Percentiles rank a stretch among this genome's conserved stretches.
Evolutionary conservation across 176 grass and related monocot genomes (phyloP).

Genomic region (Aegilops longissima): DNA sequence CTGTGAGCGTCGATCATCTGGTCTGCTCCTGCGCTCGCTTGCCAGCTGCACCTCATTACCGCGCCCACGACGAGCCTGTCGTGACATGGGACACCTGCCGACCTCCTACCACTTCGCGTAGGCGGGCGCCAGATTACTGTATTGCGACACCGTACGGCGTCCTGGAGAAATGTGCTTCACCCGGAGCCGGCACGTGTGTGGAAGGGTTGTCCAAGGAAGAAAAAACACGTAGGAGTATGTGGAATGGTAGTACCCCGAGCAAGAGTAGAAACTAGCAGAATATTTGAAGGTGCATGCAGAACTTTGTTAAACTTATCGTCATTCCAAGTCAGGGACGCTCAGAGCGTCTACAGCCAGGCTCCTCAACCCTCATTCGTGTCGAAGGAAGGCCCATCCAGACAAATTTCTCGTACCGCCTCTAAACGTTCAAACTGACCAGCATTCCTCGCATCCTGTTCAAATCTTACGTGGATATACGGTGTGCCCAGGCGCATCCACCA

Average conservation of each 20-base stretch:
- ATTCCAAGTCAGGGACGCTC: no score
- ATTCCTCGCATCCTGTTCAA: no score
- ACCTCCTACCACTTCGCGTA: not conserved
- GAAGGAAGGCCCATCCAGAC: no score
- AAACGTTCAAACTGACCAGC: no score
- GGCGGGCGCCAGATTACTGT: not conserved
- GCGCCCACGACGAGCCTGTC: not conserved
- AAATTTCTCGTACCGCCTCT: no score
- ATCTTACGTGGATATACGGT: no score
- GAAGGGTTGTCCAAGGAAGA: not conserved
- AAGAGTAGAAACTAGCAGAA: not conserved
- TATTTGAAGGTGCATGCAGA: no score
- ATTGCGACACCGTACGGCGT: not conserved
- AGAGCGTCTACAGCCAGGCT: no score
- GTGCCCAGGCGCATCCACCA: no score
- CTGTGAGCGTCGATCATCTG: conserved; percentile 7
- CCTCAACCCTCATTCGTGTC: no score
- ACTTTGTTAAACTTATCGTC: no score
- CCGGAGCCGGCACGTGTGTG: not conserved
- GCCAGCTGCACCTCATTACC: conserved; percentile 13
- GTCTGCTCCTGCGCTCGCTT: not conserved
- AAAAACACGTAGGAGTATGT: not conserved
- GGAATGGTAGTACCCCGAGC: not conserved
- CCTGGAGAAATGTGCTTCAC: not conserved
- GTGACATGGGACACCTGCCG: conserved; percentile 25